These are phyloP conservation scores for Pinus albicaulis DNA, from an alignment of 75 land plant species.

Conservation along the genomic window DNA sequence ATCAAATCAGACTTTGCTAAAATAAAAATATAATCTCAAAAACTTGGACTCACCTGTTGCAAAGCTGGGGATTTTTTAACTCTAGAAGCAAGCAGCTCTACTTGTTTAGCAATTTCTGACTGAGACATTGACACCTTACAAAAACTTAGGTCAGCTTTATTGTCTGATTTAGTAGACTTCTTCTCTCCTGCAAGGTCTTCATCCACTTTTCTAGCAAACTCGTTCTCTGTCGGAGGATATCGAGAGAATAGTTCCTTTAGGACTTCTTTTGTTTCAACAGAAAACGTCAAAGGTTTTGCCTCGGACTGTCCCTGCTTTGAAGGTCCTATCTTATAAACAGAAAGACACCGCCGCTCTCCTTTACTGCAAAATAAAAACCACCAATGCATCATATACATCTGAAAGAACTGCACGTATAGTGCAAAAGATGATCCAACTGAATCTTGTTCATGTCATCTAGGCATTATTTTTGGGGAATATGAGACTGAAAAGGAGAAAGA, in stretches of 20 bases:
- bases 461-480: too few relatives aligned
- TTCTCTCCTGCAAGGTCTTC: constrained; percentile 12
- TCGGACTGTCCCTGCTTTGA: constrained; percentile 18
- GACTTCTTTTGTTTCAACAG: constrained; percentile 52
- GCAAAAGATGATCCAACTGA: background rate
- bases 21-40: background rate
- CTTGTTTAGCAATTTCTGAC: constrained; percentile 55
- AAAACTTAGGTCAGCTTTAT: constrained; percentile 29
- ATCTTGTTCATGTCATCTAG: background rate
- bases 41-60: constrained; percentile 53
- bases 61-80: constrained; percentile 39
- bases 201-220: constrained; percentile 17
- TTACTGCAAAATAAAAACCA: constrained; percentile 32
- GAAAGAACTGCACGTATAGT: background rate
- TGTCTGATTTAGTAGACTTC: constrained; percentile 13
- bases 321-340: constrained; percentile 41
- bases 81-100: constrained; percentile 40
- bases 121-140: constrained; percentile 40
- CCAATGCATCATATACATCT: background rate
- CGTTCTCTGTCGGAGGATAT: constrained; percentile 77
- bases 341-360: constrained; percentile 55
- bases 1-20: background rate
- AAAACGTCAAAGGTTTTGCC: constrained; percentile 46
- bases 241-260: constrained; percentile 60
- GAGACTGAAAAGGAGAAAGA: background rate